A percentile compares a stretch with the other conserved stretches of the same genome.
Conservation (phyloP, 1,284 basidiomycete genomes). For the Cystobasidium pallidum region DNA sequence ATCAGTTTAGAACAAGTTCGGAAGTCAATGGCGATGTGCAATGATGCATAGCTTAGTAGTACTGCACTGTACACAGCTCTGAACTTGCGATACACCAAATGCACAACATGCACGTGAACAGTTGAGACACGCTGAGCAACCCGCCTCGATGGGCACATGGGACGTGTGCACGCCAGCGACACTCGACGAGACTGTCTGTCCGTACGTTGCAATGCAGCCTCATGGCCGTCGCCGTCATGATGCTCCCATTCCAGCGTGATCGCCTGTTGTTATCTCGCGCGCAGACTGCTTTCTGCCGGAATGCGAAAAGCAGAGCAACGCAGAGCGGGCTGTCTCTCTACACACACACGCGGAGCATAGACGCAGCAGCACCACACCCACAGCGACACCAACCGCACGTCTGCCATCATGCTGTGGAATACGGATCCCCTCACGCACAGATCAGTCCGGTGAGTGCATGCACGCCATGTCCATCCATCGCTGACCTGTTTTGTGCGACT, state of each 20-base stretch:
- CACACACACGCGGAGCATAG: background rate
- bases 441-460: constrained; percentile 32
- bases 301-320: background rate
- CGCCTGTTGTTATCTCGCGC: background rate
- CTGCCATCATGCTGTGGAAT: constrained; percentile 35
- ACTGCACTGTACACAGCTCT: no score
- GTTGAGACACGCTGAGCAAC: no score
- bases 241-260: constrained; percentile 10
- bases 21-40: no score
- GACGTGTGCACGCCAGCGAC: no score
- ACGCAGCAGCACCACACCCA: background rate
- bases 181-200: no score
- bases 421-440: constrained; percentile 41
- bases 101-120: no score
- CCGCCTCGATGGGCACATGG: no score
- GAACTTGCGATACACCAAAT: no score
- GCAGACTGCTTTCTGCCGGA: constrained; percentile 4
- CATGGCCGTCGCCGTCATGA: background rate
- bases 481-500: constrained; percentile 24
- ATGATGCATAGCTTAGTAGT: no score
- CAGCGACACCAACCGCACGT: background rate
- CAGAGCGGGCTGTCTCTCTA: background rate
- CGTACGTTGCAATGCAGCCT: background rate
- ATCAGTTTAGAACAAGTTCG: no score
- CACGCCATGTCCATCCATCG: background rate